Base-by-base conservation (phyloP, 352 stramenopile genomes). In the Phytophthora palmivora region DNA sequence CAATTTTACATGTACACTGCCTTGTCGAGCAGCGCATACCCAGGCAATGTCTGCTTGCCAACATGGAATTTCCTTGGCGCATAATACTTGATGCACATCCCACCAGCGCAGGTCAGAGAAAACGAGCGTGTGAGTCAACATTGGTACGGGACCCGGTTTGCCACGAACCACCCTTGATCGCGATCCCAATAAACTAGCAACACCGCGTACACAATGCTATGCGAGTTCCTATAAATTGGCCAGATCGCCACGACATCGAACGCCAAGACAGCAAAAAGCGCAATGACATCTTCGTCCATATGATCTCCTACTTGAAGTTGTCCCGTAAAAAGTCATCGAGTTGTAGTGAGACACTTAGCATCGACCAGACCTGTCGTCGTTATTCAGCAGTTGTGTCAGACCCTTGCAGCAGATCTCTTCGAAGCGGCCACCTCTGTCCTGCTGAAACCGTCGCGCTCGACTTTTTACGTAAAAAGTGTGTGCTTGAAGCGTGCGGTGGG, bases 401-500 rank as follows among this genome's bases (percentile, higher is more conserved):
- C 19, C 10, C 21, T 42, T 54, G 30, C 33, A 18, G 14, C 19
- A 36, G 42, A 55, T 67, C 58, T 32, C 26, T 5, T 7, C 11
- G 1, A 15, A 8, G 14, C 11, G 14, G 14, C 0, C 2, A 10
- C 3, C 24, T 42, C 19, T 41, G 59, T 53, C 59, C 59, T 15
- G 19, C 14, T 6, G 9, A 9, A 58, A 58, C 8, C 10, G 54
- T 14, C 59, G 4, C 16, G 6, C 11, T 10, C 7, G 16, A 21
- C 21, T 71, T 62, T 71, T 71, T 71, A 71, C 60, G 65, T 78
- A 72, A 71, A 69, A 73, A 73, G 36, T 60, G 22, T 21, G 2
- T 6, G 30, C n/a, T n/a, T n/a, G n/a, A n/a, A n/a, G n/a, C n/a
- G n/a, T n/a, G 62, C 37, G 56, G 62, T 21, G 60, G 10, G 28